A percentile compares a stretch with the other conserved stretches of the same genome.
Evolutionary conservation across 306 rosid genomes (phyloP).

Genomic region (Sechiopsis laciniata): DNA sequence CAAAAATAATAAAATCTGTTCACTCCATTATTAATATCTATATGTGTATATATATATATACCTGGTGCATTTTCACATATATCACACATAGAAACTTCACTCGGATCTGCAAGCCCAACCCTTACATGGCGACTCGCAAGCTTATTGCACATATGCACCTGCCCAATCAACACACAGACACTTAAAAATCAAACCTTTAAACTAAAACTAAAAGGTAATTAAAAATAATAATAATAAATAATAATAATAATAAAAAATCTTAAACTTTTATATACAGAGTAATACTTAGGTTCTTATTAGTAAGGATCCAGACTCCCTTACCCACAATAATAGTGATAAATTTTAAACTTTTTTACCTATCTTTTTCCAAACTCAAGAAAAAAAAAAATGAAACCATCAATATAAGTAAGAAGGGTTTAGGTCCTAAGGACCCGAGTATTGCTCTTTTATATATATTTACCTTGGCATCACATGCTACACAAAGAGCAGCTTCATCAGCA

Average conservation of each 20-base stretch:
- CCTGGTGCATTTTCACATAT: constrained; percentile 98
- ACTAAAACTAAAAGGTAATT: neutral
- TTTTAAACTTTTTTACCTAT: no score
- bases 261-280: no score
- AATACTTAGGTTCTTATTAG: no score
- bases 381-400: no score
- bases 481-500: constrained; percentile 97
- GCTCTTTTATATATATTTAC: constrained; percentile 25
- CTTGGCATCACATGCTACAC: constrained; percentile 87
- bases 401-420: no score
- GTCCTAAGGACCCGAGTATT: no score
- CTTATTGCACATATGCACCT: constrained; percentile 98
- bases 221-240: no score
- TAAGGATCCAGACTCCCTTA: no score
- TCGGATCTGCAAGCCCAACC: constrained; percentile 94
- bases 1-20: neutral
- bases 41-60: no score
- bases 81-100: constrained; percentile 84
- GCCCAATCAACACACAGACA: constrained; percentile 22
- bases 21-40: neutral
- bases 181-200: neutral
- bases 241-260: no score
- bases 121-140: constrained; percentile 92
- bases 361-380: no score
- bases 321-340: no score